Conservation (phyloP, 306 rosid genomes). For the Glycyrrhiza uralensis region DNA sequence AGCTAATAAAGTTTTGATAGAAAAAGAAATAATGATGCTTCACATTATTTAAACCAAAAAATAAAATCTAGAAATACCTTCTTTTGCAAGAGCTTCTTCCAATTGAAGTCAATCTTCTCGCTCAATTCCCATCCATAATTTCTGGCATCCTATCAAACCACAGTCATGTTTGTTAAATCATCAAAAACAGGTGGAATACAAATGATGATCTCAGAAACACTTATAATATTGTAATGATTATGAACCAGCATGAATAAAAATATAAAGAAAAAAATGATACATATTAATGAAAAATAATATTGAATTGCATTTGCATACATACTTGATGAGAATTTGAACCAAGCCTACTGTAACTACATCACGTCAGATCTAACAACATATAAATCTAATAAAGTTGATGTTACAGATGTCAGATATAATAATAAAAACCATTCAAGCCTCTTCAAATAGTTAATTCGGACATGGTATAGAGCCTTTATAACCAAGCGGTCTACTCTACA, state of each 20-base stretch:
- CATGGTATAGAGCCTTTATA: not conserved
- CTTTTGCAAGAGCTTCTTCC: constrained; percentile 91
- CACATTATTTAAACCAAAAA: not conserved
- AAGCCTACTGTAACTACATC: not conserved
- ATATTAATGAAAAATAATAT: not conserved
- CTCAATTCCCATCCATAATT: constrained; percentile 88
- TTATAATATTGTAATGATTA: not conserved
- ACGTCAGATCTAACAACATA: not conserved
- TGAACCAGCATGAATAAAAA: not conserved
- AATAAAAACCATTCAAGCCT: not conserved
- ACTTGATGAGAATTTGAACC: constrained; percentile 2
- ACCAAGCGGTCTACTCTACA: not conserved
- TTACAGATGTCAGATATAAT: not conserved
- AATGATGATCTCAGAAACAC: constrained; percentile 6
- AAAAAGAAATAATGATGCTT: constrained; percentile 2
- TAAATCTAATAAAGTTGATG: not conserved
- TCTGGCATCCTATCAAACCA: constrained; percentile 71
- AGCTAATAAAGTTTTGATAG: not conserved
- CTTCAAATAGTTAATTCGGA: not conserved
- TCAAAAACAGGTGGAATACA: not conserved
- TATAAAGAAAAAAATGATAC: not conserved
- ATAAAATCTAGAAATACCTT: constrained; percentile 50
- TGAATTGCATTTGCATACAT: not conserved
- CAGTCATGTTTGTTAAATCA: not conserved
- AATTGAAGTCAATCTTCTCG: constrained; percentile 82